Conservation (phyloP, 371 early-diverging fungal genomes). For the Zopfochytrium polystomum region DNA sequence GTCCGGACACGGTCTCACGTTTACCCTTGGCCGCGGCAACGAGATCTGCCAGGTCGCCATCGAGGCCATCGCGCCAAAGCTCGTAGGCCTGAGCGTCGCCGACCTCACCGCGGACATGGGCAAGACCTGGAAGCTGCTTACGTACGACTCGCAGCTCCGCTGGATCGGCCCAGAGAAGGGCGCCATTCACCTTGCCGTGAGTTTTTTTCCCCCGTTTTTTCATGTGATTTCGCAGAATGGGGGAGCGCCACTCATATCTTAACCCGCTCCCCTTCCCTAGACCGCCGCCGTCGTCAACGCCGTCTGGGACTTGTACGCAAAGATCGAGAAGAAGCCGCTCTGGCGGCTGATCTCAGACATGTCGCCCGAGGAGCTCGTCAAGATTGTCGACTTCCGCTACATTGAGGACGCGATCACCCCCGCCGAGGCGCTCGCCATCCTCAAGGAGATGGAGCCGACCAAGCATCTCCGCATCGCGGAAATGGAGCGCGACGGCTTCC, state of each 20-base stretch:
- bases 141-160: slow-evolving; percentile 7
- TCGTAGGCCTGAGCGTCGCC: slow-evolving; percentile 4
- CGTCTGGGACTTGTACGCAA: slow-evolving; percentile 58
- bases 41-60: slow-evolving; percentile 5
- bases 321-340: slow-evolving; percentile 51
- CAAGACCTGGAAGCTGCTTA: slow-evolving; percentile 10
- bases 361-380: slow-evolving; percentile 54
- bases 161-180: slow-evolving; percentile 8
- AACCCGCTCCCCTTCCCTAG: not conserved
- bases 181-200: slow-evolving; percentile 7
- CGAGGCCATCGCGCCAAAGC: slow-evolving; percentile 8
- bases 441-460: slow-evolving; percentile 8
- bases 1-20: slow-evolving; percentile 3
- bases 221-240: not conserved
- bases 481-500: slow-evolving; percentile 14
- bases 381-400: slow-evolving; percentile 51
- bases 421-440: slow-evolving; percentile 7
- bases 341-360: slow-evolving; percentile 54
- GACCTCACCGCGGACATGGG: slow-evolving; percentile 8
- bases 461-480: slow-evolving; percentile 2
- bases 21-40: slow-evolving; percentile 3
- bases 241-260: too few species aligned
- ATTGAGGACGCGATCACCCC: slow-evolving; percentile 13
- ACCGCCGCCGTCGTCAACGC: slow-evolving; percentile 51
- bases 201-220: not conserved